These are phyloP conservation scores for Bruguiera gymnorhiza DNA, from an alignment of 345 rosid genomes.

Conservation along the genomic window DNA sequence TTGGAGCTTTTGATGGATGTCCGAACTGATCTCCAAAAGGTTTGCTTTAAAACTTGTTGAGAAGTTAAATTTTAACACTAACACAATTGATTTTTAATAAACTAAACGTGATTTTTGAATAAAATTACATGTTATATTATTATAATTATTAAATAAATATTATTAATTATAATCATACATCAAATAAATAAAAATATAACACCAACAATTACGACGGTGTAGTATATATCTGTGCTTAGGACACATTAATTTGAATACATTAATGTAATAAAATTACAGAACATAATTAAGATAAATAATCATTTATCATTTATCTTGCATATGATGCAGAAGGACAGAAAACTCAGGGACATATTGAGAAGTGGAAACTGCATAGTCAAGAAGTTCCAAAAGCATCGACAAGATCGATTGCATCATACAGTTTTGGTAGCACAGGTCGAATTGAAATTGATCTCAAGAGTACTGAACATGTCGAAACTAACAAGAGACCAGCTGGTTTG, in stretches of 20 bases:
- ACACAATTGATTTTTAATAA: too few relatives aligned
- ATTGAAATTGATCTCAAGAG: constrained; percentile 21
- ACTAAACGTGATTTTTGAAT: too few relatives aligned
- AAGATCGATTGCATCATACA: neutral
- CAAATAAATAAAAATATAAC: too few relatives aligned
- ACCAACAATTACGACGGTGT: too few relatives aligned
- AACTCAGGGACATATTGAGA: constrained; percentile 19
- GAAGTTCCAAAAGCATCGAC: constrained; percentile 20
- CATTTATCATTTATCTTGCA: neutral
- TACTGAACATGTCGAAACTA: constrained; percentile 20
- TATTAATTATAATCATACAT: neutral
- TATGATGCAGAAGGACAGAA: constrained; percentile 19
- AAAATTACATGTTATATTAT: too few relatives aligned
- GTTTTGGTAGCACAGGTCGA: constrained; percentile 23
- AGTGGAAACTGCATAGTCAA: constrained; percentile 26
- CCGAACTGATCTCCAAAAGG: constrained; percentile 63
- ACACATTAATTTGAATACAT: neutral
- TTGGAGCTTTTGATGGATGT: constrained; percentile 45
- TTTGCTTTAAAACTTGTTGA: constrained; percentile 7
- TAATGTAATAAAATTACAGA: too few relatives aligned
- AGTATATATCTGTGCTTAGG: neutral
- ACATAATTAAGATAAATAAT: too few relatives aligned
- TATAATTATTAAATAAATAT: too few relatives aligned
- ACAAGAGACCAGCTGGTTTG: constrained; percentile 22
- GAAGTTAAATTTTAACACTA: too few relatives aligned